Base-by-base conservation (phyloP, 805 yeast species). In the Ogataea philodendri region DNA sequence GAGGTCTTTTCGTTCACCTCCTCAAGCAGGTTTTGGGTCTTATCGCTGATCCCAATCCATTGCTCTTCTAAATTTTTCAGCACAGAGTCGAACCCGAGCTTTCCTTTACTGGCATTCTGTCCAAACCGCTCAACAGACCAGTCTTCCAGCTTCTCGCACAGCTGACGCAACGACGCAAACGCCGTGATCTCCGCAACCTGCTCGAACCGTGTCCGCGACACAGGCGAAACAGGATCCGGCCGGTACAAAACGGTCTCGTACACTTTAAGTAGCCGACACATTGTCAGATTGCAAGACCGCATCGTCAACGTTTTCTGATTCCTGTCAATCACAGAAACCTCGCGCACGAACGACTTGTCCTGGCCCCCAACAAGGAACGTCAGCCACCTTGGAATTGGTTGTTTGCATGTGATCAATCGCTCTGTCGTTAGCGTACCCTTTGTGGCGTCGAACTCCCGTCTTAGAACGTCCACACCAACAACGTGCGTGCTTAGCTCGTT, bases 111-210 rank as follows among this genome's bases (percentile, higher is more conserved):
- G 10, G 97, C 96, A 59, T 90, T 90, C 57, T 85, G 93, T 28
- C 80, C 77, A 60, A 90, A 93, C 57, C 97, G 69, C 53, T 84
- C 85, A 5, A 86, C 82, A 0, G 89, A 76, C 95, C 96, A 90
- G 32, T 87, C 94, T 60, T 90, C 98, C 43, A 90, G 68, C 59
- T 84, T 81, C 54, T 78, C 84, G 57, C 95, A 83, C 5, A 93
- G 61, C 40, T 76, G 71, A 36, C 69, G 62, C 62, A 87, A 72
- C 3, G 82, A 67, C 7, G 87, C 85, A 59, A 80, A 83, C 0
- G 97, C 96, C 2, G 88, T 81, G 49, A 90, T 86, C 45, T 84
- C 87, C 0, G 98, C 98, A 44, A 74, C 77, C 60, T 90, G 98
- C 22, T 65, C 60, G 57, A 89, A 89, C 8, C 65, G 46, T 0